Percentiles rank a stretch among this genome's conserved stretches.
These are phyloP conservation scores for Eucalyptus erythrocorys DNA, from an alignment of 345 rosid species.

Conservation along the genomic window DNA sequence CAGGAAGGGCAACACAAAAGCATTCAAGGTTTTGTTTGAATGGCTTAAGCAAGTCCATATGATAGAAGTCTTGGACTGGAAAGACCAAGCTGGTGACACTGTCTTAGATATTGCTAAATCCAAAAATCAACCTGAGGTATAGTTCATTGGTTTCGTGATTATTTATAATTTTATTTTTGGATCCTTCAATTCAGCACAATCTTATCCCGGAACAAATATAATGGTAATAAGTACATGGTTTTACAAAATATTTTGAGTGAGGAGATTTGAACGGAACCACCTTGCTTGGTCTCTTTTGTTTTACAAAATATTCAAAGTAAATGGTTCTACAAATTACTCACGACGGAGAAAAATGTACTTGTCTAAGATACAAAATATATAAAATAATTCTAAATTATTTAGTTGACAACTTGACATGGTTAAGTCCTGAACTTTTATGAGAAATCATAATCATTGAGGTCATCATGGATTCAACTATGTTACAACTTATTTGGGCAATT, in stretches of 20 bases:
- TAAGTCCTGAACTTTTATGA: not conserved
- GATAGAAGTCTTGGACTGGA: not conserved
- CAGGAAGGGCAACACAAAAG: accelerated
- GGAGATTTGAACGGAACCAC: not conserved
- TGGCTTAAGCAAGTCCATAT: not conserved
- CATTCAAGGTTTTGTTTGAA: not conserved
- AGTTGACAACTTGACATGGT: not conserved
- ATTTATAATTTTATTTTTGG: not conserved
- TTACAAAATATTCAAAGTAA: not conserved
- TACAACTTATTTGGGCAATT: too few species aligned
- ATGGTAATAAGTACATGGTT: not conserved
- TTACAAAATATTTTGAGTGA: not conserved
- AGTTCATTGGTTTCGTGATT: not conserved
- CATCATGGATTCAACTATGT: too few species aligned
- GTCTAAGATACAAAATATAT: too few species aligned
- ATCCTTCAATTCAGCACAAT: not conserved
- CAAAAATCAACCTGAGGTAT: not conserved
- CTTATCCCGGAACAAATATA: not conserved
- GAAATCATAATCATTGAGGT: too few species aligned
- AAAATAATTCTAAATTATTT: too few species aligned
- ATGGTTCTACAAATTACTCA: not conserved
- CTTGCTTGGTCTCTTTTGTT: not conserved
- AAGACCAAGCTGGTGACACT: not conserved
- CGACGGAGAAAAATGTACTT: not conserved
- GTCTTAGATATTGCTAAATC: not conserved